Percentiles rank a stretch among this genome's conserved stretches.
These are phyloP conservation scores for Auxenochlorella protothecoides DNA, from an alignment of 139 green algal genomes.

Conservation along the genomic window DNA sequence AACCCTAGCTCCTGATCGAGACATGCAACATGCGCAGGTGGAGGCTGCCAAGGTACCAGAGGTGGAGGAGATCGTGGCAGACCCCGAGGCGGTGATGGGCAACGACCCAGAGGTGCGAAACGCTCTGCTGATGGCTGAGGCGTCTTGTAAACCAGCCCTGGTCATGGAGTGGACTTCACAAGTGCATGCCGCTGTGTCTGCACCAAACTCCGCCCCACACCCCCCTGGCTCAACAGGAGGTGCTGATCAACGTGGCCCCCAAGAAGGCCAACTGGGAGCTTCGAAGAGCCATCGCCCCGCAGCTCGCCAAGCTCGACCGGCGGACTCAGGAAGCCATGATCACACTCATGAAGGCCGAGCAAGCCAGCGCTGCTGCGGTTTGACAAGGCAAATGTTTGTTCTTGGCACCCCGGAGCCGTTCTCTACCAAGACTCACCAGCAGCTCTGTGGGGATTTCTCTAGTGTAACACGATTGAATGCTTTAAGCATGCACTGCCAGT, in stretches of 20 bases:
- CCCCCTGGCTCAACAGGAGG: slow-evolving; percentile 17
- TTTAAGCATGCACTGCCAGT: not conserved
- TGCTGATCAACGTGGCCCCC: slow-evolving; percentile 57
- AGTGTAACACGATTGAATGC: not conserved
- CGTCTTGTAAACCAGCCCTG: not conserved
- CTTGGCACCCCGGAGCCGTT: not conserved
- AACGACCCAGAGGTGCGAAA: slow-evolving; percentile 31
- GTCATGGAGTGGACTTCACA: not conserved
- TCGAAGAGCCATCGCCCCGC: slow-evolving; percentile 62
- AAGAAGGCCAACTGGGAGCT: slow-evolving; percentile 90
- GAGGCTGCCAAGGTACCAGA: slow-evolving; percentile 47
- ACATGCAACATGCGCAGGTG: slow-evolving; percentile 18
- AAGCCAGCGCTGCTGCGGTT: not conserved
- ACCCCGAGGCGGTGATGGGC: slow-evolving; percentile 35
- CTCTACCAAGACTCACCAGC: too few relatives aligned
- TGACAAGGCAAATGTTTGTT: not conserved
- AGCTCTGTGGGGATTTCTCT: not conserved
- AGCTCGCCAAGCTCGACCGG: slow-evolving; percentile 69
- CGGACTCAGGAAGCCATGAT: slow-evolving; percentile 39
- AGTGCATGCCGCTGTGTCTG: not conserved
- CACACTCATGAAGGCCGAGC: not conserved
- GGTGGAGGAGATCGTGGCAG: slow-evolving; percentile 42
- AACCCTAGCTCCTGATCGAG: too few relatives aligned
- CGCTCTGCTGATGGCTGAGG: not conserved
- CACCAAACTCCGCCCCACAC: not conserved